Base-by-base conservation (phyloP, 345 rosid genomes). In the Hibiscus tridactylites region DNA sequence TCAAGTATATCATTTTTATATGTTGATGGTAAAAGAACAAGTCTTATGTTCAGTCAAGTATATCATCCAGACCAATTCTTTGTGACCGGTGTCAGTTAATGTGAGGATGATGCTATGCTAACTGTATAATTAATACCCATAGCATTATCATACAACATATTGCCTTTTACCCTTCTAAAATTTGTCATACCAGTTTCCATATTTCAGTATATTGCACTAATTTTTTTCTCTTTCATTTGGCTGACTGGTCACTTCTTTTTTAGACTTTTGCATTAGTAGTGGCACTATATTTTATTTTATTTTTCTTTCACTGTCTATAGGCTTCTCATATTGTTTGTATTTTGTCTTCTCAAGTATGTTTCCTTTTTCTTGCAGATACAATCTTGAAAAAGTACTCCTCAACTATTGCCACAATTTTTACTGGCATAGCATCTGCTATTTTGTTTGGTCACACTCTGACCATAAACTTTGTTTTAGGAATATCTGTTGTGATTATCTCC, bases 351-450 rank as follows among this genome's bases (percentile, higher is more conserved):
- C 35, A 44, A 65, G 15, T 21, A 12, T 46, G 54, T 9, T 74
- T 10, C 77, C 79, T 79, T 72, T 24, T 83, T 77, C 71, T 65
- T 79, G 73, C 87, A 95, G 99, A 95, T 83, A 88, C 99, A 79
- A 95, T 95, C 73, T 83, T 95, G 88, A 95, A 95, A 89, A 95
- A 95, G 83, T 95, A 95, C 88, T 95, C 98, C 26, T 95, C 99
- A 11, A 89, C 97, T 50, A 94, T 95, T 66, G 99, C 99, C 33
- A 95, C 99, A 71, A 95, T 92, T 75, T 95, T 95, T 85, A 95
- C 99, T 0, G 97, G 97, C 74, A 81, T 95, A 78, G 97, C 97
- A 73, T 95, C 97, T 85, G 97, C 97, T 26, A 87, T 81, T 3
- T 78, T 95, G 77, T 95, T 95, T 82, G 99, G 99, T 80, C 99